phyloP scores from a whole-genome alignment of 306 rosid species.

The Pterocarpus santalinus region DNA sequence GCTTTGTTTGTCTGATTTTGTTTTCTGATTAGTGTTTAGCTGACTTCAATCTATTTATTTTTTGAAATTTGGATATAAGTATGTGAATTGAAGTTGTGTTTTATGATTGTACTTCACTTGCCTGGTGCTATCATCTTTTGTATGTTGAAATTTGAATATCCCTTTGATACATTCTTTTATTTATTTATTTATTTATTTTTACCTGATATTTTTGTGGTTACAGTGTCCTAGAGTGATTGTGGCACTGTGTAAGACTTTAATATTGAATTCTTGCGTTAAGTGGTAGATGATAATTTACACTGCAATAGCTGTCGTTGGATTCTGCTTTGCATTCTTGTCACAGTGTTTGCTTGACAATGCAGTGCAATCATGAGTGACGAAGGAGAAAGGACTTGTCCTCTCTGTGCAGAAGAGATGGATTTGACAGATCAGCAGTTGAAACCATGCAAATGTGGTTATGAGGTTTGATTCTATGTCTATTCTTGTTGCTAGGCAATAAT shows the following conservation, averaged over 20 bases:
- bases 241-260: background rate
- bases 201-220: background rate
- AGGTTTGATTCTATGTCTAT: conserved; percentile 63
- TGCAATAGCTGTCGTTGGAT: background rate
- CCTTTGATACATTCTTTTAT: background rate
- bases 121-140: background rate
- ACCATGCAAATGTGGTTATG: conserved; percentile 98
- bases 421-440: conserved; percentile 98
- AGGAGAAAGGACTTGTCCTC: conserved; percentile 98
- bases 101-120: conserved; percentile 33
- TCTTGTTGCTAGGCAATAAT: background rate
- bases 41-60: conserved; percentile 46
- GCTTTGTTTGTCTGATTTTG: conserved; percentile 8
- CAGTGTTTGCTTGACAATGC: conserved; percentile 17
- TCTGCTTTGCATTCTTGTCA: background rate
- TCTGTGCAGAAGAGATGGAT: conserved; percentile 99
- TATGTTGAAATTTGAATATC: conserved; percentile 16
- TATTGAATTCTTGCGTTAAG: conserved; percentile 8
- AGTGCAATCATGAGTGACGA: conserved; percentile 92
- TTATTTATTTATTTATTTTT: no score
- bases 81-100: conserved; percentile 29
- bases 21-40: conserved; percentile 38
- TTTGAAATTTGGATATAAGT: background rate
- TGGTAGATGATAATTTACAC: conserved; percentile 2
- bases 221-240: conserved; percentile 6